phyloP scores from a whole-genome alignment of 345 rosid species.

The Bruguiera sexangula region DNA sequence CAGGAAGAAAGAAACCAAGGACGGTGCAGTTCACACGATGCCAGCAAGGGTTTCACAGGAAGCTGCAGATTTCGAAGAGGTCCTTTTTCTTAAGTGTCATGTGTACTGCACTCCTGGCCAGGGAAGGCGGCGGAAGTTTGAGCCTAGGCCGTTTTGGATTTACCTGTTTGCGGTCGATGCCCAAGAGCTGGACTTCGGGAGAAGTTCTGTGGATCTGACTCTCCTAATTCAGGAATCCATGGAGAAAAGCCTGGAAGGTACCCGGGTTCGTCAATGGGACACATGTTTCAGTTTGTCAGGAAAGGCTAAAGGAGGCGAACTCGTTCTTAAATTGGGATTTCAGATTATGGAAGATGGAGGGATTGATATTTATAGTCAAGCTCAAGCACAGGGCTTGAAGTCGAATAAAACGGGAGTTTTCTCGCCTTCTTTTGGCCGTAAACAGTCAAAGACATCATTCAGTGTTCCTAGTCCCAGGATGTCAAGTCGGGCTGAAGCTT shows the following conservation, averaged over 20 bases:
- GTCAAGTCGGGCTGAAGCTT: slow-evolving; percentile 51
- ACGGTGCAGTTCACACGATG: slow-evolving; percentile 86
- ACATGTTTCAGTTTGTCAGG: slow-evolving; percentile 63
- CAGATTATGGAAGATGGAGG: slow-evolving; percentile 98
- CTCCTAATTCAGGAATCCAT: slow-evolving; percentile 70
- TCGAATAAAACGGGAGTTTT: slow-evolving; percentile 37
- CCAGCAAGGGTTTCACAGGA: slow-evolving; percentile 87
- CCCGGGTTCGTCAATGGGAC: slow-evolving; percentile 93
- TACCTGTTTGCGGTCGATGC: slow-evolving; percentile 77
- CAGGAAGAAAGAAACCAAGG: slow-evolving; percentile 77
- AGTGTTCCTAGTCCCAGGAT: slow-evolving; percentile 87
- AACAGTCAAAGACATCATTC: slow-evolving; percentile 78
- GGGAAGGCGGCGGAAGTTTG: slow-evolving; percentile 62
- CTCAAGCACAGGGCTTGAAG: slow-evolving; percentile 49
- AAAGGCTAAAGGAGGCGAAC: slow-evolving; percentile 91
- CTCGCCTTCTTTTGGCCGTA: slow-evolving; percentile 58
- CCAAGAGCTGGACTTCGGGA: slow-evolving; percentile 78
- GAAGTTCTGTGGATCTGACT: slow-evolving; percentile 60
- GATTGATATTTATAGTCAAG: slow-evolving; percentile 68
- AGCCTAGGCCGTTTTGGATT: slow-evolving; percentile 73
- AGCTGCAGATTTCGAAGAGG: slow-evolving; percentile 90
- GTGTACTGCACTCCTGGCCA: slow-evolving; percentile 62
- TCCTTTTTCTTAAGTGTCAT: slow-evolving; percentile 69
- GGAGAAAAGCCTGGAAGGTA: slow-evolving; percentile 68
- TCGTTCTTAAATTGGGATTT: slow-evolving; percentile 70